Base-by-base conservation (phyloP, 345 rosid genomes). In the Eucalyptus sp. region DNA sequence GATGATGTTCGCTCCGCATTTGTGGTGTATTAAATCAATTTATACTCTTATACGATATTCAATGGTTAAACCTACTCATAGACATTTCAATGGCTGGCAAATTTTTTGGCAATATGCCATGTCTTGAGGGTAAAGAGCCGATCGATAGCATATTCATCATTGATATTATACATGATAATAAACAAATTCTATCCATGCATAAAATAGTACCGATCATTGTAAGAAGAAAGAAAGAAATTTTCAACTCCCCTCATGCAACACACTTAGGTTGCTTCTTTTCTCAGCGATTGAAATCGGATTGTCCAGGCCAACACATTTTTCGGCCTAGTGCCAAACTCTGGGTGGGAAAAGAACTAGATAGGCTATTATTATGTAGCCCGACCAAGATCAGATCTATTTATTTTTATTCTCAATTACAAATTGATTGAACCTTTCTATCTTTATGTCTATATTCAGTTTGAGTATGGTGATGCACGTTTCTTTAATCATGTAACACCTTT, bases 1-100 rank as follows among this genome's bases (percentile, higher is more conserved):
- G 5, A 76, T 22, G 9, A 76, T 0, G 15, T 18, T 37, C 2
- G 2, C 83, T 20, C 2, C 2, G 29, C 48, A 41, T 20, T 6
- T 20, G 8, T 0, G 46, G 46, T 12, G 20, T 22, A 10, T 56
- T 56, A 24, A 56, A 22, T 56, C 62, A 56, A 56, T 56, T 56
- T 56, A 24, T 24, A 8, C 62, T 9, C 27, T 22, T 22, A 56
- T 24, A 56, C 27, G 2, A 56, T 6, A 56, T 56, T 56, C 13
- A 2, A 18, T 76, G 27, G 8, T 76, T 76, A 22, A 37, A 10
- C 8, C 15, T 37, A 11, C 15, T 41, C 48, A 56, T 25, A 76
- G 83, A 76, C 48, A 76, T 76, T 76, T 68, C 44, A 33, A 68
- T 68, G 2, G 24, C 13, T 6, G 79, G 20, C 6, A 13, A 37